These are phyloP conservation scores for Triangularia setosa DNA, from an alignment of 2,329 filamentous ascomycete species.

Conservation along the genomic window DNA sequence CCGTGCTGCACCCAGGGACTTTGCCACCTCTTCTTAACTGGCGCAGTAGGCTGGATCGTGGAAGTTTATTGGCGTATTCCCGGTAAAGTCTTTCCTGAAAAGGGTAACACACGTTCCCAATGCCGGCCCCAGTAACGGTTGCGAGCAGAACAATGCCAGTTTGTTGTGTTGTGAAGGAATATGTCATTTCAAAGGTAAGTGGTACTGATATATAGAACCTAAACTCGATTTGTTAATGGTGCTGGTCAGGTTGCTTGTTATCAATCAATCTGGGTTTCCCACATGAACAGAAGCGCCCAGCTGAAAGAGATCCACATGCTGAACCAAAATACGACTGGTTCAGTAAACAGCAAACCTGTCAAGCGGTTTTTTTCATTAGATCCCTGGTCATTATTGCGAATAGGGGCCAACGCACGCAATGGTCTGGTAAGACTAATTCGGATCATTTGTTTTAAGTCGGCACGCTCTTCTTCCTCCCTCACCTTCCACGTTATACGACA, in stretches of 20 bases:
- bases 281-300: conserved; percentile 85
- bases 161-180: conserved; percentile 64
- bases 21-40: conserved; percentile 65
- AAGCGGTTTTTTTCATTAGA: neutral
- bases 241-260: neutral
- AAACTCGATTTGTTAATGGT: neutral
- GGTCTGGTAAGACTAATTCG: conserved; percentile 70
- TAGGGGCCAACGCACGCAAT: conserved; percentile 45
- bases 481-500: conserved; percentile 73
- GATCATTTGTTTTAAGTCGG: conserved; percentile 65
- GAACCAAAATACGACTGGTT: conserved; percentile 80
- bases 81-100: neutral
- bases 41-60: neutral
- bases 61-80: neutral
- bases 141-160: conserved; percentile 69
- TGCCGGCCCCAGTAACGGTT: conserved; percentile 61
- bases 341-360: conserved; percentile 62
- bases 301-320: conserved; percentile 85
- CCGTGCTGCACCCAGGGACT: conserved; percentile 35
- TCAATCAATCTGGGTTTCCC: neutral
- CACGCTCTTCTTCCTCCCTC: conserved; percentile 71
- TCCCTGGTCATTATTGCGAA: neutral
- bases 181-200: conserved; percentile 65
- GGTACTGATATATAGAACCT: conserved; percentile 69
- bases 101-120: conserved; percentile 67